Evolutionary conservation across 2,329 filamentous ascomycete species (phyloP), one percentile per base, ranked within the genome.

Genomic region (Clonostachys sp.): DNA sequence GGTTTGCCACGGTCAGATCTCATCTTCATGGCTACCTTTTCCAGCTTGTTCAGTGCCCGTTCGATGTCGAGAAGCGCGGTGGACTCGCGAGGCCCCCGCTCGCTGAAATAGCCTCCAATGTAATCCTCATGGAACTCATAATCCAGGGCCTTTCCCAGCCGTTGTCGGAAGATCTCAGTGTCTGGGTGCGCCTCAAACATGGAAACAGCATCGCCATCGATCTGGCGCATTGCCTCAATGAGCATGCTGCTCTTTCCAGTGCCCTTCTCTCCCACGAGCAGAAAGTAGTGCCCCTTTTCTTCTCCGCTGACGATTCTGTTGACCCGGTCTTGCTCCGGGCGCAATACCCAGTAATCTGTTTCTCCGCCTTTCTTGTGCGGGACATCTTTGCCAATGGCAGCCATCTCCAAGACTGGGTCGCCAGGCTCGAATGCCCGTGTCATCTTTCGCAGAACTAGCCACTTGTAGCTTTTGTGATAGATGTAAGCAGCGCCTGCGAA

Each of bases 121-220:
- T 95, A 96, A 71, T 99, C 94, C 70, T 97, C 94, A 61, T 97
- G 90, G 58, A 88, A 99, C 62, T 99, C 94, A 63, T 91, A 99
- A 64, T 99, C 91, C 39, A 99, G 75, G 3, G 91, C 90, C 63
- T 96, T 96, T 24, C 94, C 94, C 5, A 99, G 78, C 5, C 94
- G 81, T 41, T 96, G 87, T 16, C 94, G 87, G 64, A 99, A 95
- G 50, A 99, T 95, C 60, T 99, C 94, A 2, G 91, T 79, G 64
- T 99, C 91, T 6, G 91, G 87, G 66, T 99, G 94, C 1, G 92
- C 91, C 67, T 99, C 94, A 59, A 97, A 89, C 89, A 99, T 96
- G 55, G 91, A 87, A 41, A 92, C 86, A 18, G 89, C 89, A 51
- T 94, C 87, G 5, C 91, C 94, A 52, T 96, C 81, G 48, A 91